Percentiles rank a stretch among this genome's conserved stretches.
phyloP scores from a whole-genome alignment of 495 filamentous ascomycete species.

The Talaromyces trachyspermus region DNA sequence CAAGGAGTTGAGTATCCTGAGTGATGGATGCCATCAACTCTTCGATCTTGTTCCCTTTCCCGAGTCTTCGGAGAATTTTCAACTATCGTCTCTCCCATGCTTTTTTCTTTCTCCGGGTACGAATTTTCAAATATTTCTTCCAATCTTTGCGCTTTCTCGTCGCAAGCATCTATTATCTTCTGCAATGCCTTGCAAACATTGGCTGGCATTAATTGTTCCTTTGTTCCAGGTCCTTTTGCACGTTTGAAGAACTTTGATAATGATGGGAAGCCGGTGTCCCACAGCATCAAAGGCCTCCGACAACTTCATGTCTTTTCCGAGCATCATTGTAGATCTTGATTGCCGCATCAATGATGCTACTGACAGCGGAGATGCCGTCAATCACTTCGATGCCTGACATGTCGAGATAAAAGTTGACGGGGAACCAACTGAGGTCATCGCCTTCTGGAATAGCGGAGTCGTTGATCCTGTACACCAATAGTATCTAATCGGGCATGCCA shows the following conservation, averaged over 20 bases:
- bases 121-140: slow-evolving; percentile 3
- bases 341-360: too few species aligned
- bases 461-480: too few species aligned
- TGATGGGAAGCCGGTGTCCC: slow-evolving; percentile 8
- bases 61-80: slow-evolving; percentile 9
- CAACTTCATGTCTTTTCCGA: too few species aligned
- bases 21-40: slow-evolving; percentile 10
- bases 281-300: too few species aligned
- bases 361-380: too few species aligned
- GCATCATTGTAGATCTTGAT: too few species aligned
- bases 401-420: too few species aligned
- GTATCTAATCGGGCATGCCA: too few species aligned
- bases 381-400: too few species aligned
- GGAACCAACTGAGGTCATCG: too few species aligned
- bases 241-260: slow-evolving; percentile 3
- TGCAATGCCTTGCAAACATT: slow-evolving; percentile 4
- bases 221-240: slow-evolving; percentile 4
- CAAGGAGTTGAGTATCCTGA: slow-evolving; percentile 11
- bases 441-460: too few species aligned
- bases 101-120: slow-evolving; percentile 8
- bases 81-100: slow-evolving; percentile 9
- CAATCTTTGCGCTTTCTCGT: not conserved
- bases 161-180: slow-evolving; percentile 3
- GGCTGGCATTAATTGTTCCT: not conserved
- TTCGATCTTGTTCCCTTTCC: slow-evolving; percentile 14